Evolutionary conservation across 2,329 filamentous ascomycete species (phyloP), one percentile per base, ranked within the genome.

Genomic region (Aureobasidium sp.): DNA sequence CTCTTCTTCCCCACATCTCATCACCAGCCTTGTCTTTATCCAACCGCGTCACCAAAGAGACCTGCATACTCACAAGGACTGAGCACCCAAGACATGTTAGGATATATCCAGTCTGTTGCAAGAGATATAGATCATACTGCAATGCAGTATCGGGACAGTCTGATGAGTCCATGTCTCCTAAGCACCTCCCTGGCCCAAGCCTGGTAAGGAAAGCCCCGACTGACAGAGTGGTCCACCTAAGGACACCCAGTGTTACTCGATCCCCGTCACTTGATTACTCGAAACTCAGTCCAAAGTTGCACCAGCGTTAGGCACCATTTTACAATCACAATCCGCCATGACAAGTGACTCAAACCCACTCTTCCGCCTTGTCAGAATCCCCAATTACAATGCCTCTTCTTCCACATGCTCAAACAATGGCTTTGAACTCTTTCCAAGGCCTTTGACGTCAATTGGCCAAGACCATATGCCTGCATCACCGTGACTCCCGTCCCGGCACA

Each of bases 401-500:
- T 19, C 33, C 40, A 57, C 53, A 46, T 57, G 53, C 43, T 37
- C 29, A 15, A 21, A 46, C 53, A 45, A 35, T 42, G 51, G 10
- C 37, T n/a, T 33, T 40, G 35, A 53, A 4, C 21, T 42, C 27
- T 21, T 46, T 5, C 17, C 40, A 21, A 35, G 13, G n/a, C 29
- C 23, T 37, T 55, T 57, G 40, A 57, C 53, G 13, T 57, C 40
- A 45, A 25, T 57, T 17, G 38, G 38, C 40, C 53, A 45, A 55
- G 25, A 40, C 15, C 37, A 38, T 23, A 42, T 43, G 23, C 15
- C 35, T 43, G 29, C 17, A 35, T 15, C 29, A 42, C 37, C 50
- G 10, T 35, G 31, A 46, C 29, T 42, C 53, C 40, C 53, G 38
- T 37, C 19, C 53, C 38, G 40, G 53, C 38, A 57, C 53, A 57